Evolutionary conservation across 768 basidiomycete genomes (phyloP).

Genomic region (Suillus subaureus): DNA sequence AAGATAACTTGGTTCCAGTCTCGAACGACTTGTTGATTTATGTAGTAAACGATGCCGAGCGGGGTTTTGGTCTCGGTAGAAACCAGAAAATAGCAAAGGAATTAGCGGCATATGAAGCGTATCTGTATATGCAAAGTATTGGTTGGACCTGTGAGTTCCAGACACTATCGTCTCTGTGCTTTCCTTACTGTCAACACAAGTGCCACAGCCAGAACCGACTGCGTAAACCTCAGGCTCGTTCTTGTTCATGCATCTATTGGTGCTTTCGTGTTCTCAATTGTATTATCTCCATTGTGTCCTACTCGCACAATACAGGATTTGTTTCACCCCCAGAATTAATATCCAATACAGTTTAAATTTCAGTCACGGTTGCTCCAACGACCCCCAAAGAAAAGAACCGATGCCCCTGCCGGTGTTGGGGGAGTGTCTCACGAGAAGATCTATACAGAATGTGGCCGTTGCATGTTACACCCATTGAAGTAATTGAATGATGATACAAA

Average conservation of each 20-base stretch:
- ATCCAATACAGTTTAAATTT: neutral
- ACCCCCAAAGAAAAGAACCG: no score
- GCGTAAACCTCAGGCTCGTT: neutral
- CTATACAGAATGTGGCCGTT: neutral
- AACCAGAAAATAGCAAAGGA: constrained; percentile 69
- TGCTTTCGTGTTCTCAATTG: neutral
- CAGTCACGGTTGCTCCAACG: neutral
- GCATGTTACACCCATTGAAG: neutral
- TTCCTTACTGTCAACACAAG: neutral
- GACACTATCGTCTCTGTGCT: neutral
- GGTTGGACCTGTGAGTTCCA: constrained; percentile 46
- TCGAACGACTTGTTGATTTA: neutral
- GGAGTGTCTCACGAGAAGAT: neutral
- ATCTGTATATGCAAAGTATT: constrained; percentile 36
- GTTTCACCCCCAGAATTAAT: neutral
- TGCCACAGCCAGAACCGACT: neutral
- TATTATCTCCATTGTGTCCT: neutral
- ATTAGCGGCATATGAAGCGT: constrained; percentile 62
- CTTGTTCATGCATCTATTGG: neutral
- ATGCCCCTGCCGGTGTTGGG: neutral
- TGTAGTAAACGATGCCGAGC: constrained; percentile 52
- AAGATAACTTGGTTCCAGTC: constrained; percentile 23
- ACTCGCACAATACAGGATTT: neutral
- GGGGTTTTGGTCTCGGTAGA: constrained; percentile 53
- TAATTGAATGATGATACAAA: neutral